These are phyloP conservation scores for Torulaspora gathmanii DNA, from an alignment of 805 yeast genomes.

Conservation along the genomic window DNA sequence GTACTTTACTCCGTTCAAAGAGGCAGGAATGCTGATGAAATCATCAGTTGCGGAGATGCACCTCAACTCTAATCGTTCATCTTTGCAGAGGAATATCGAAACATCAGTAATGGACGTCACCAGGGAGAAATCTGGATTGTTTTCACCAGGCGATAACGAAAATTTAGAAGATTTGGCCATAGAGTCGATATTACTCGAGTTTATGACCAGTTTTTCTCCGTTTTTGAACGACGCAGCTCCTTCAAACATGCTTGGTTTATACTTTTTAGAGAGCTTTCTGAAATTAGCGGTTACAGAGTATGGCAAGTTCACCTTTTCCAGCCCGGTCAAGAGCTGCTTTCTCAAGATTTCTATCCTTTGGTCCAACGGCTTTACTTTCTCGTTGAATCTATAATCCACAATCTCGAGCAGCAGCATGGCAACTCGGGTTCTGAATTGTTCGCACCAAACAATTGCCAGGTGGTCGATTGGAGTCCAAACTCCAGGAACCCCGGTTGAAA, in stretches of 20 bases:
- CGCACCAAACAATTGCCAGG: conserved; percentile 95
- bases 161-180: conserved; percentile 3
- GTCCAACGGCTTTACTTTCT: conserved; percentile 48
- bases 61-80: conserved; percentile 12
- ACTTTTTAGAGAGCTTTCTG: neutral
- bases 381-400: conserved; percentile 44
- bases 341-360: conserved; percentile 58
- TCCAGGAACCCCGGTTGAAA: conserved; percentile 77
- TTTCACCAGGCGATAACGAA: conserved; percentile 1
- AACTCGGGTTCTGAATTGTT: conserved; percentile 65
- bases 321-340: conserved; percentile 46
- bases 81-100: conserved; percentile 17
- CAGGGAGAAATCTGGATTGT: conserved; percentile 12
- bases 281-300: conserved; percentile 7
- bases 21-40: conserved; percentile 47
- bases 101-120: conserved; percentile 16
- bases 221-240: neutral
- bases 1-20: conserved; percentile 36
- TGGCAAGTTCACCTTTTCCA: conserved; percentile 40
- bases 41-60: conserved; percentile 46
- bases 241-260: neutral
- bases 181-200: neutral
- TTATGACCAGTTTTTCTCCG: neutral
- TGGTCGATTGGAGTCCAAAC: conserved; percentile 97
- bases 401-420: conserved; percentile 57